phyloP scores from a whole-genome alignment of 352 stramenopile species.

The Thraustochytrium striatum region DNA sequence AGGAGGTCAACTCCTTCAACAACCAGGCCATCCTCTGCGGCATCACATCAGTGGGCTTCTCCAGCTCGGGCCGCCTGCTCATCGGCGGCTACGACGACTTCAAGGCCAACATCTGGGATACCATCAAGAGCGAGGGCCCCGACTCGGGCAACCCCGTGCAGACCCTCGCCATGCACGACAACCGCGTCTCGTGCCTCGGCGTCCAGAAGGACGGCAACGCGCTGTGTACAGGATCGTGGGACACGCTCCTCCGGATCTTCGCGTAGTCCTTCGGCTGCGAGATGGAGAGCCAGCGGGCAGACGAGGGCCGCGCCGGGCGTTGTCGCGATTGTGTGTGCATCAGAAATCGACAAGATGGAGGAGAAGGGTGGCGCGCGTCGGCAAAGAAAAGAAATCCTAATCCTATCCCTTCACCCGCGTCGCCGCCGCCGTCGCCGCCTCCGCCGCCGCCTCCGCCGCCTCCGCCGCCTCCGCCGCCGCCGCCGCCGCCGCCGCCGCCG shows the following conservation, averaged over 20 bases:
- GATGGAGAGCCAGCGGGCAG: too few species aligned
- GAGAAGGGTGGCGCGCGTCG: too few species aligned
- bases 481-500: too few species aligned
- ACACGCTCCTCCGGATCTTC: slow-evolving; percentile 95
- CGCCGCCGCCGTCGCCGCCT: too few species aligned
- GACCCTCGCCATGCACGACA: slow-evolving; percentile 78
- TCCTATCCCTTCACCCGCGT: neutral
- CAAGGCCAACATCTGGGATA: slow-evolving; percentile 52
- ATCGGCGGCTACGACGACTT: slow-evolving; percentile 55
- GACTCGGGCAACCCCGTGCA: slow-evolving; percentile 14
- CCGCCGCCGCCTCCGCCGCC: too few species aligned
- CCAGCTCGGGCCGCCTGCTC: slow-evolving; percentile 48
- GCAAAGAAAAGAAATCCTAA: too few species aligned
- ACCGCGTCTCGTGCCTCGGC: slow-evolving; percentile 92
- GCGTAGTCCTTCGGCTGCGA: slow-evolving; percentile 24
- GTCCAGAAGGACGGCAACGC: slow-evolving; percentile 89
- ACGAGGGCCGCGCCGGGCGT: too few species aligned
- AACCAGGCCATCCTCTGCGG: slow-evolving; percentile 45
- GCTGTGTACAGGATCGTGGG: slow-evolving; percentile 96
- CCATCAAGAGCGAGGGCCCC: neutral
- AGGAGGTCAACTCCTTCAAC: slow-evolving; percentile 53
- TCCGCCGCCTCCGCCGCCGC: neutral
- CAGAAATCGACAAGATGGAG: too few species aligned
- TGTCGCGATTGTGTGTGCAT: too few species aligned
- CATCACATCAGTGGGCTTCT: slow-evolving; percentile 55